Evolutionary conservation across 2,329 filamentous ascomycete genomes (phyloP).

Genomic region (Malbranchea zuffiana): DNA sequence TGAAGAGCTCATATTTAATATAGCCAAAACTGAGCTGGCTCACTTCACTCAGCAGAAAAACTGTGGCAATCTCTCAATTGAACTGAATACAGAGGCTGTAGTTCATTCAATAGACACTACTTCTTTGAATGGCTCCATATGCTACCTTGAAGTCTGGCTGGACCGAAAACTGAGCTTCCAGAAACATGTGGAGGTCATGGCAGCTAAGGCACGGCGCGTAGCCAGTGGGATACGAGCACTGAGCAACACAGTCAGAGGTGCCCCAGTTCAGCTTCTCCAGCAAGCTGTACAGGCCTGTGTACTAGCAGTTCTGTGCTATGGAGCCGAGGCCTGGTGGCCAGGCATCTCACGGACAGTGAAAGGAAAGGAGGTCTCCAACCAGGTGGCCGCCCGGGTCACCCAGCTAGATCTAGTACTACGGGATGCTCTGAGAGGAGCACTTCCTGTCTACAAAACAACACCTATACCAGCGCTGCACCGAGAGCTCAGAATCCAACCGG

Average conservation of each 20-base stretch:
- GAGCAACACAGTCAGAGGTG: constrained; percentile 6
- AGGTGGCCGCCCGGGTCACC: background rate
- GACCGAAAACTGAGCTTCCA: constrained; percentile 14
- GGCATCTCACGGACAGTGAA: background rate
- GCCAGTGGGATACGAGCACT: constrained; percentile 4
- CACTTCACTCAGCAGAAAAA: background rate
- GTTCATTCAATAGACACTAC: background rate
- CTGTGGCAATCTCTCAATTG: background rate
- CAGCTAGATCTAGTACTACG: constrained; percentile 4
- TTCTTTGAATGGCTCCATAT: constrained; percentile 7
- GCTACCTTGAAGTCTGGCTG: constrained; percentile 18
- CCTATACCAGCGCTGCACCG: constrained; percentile 9
- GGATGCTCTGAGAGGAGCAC: constrained; percentile 5
- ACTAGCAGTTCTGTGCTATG: constrained; percentile 6
- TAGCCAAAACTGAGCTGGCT: background rate
- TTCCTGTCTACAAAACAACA: constrained; percentile 13
- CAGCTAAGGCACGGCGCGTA: constrained; percentile 13
- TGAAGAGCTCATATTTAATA: background rate
- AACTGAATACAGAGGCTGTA: background rate
- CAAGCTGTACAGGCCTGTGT: constrained; percentile 5
- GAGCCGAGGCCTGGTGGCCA: constrained; percentile 11
- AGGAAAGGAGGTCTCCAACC: constrained; percentile 1
- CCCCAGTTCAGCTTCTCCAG: background rate
- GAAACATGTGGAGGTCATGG: constrained; percentile 13
- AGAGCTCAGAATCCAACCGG: constrained; percentile 10